Conservation (phyloP, 2,329 filamentous ascomycete species). For the Trichoderma sp. region DNA sequence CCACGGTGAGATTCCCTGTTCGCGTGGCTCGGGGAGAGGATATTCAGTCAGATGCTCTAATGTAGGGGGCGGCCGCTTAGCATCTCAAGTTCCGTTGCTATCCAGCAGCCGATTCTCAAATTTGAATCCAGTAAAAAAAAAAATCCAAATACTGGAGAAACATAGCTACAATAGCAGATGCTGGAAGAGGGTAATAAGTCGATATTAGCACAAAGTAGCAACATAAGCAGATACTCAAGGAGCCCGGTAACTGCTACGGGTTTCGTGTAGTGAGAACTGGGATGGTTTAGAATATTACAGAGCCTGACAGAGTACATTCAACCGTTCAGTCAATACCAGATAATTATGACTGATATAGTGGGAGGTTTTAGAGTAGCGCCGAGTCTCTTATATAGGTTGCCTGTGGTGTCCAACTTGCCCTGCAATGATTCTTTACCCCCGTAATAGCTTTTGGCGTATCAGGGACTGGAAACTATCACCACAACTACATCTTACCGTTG, state of each 20-base stretch:
- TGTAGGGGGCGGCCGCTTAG: not conserved
- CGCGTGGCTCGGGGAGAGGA: not conserved
- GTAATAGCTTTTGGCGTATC: not conserved
- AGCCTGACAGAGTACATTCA: no score
- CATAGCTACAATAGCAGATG: not conserved
- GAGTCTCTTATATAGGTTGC: not conserved
- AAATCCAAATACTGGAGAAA: not conserved
- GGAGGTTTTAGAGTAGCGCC: not conserved
- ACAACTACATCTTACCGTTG: not conserved
- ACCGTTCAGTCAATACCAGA: no score
- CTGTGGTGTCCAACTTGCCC: rapidly evolving
- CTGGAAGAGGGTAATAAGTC: not conserved
- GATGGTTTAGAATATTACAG: no score
- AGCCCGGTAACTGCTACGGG: no score
- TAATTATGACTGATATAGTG: no score
- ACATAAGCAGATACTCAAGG: no score
- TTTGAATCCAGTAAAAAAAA: no score
- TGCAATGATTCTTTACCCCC: not conserved
- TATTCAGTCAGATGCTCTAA: not conserved
- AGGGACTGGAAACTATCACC: not conserved
- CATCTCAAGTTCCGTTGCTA: not conserved
- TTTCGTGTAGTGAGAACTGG: no score
- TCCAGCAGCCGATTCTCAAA: no score
- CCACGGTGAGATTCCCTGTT: not conserved
- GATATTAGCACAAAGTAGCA: not conserved